Conservation (phyloP, 1,139 yeast species). For the Blastobotrys buckinghamii region DNA sequence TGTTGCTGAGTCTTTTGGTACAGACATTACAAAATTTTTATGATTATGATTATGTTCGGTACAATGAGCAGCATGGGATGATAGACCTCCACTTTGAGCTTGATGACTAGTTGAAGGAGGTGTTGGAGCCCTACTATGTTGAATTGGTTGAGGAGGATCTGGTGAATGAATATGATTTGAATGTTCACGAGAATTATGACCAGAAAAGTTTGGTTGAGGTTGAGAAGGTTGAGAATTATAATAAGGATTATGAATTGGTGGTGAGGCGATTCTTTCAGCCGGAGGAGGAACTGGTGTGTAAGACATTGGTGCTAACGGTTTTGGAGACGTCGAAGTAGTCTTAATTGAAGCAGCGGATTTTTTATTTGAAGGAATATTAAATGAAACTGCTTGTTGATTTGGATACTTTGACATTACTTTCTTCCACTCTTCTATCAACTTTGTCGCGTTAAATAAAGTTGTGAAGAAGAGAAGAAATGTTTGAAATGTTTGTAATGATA, state of each 20-base stretch:
- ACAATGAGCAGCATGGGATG: not conserved
- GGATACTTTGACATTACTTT: not conserved
- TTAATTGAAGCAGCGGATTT: not conserved
- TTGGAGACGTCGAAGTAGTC: not conserved
- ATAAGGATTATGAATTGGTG: not conserved
- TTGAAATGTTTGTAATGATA: not conserved
- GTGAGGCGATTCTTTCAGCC: not conserved
- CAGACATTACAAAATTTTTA: slow-evolving; percentile 1
- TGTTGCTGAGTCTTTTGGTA: not conserved
- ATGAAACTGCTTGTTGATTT: not conserved
- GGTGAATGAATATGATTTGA: not conserved
- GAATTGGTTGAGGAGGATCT: not conserved
- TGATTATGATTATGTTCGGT: not conserved
- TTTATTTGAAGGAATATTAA: not conserved
- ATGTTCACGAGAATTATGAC: not conserved
- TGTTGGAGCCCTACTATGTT: not conserved
- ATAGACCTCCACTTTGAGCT: not conserved
- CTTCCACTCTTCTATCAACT: not conserved
- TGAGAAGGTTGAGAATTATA: not conserved
- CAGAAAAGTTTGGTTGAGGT: not conserved
- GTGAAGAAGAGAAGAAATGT: not conserved
- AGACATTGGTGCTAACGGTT: slow-evolving; percentile 8
- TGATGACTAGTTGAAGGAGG: not conserved
- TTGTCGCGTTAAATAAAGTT: not conserved
- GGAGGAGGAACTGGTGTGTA: slow-evolving; percentile 4